Evolutionary conservation across 805 yeast species (phyloP).

Genomic region (Zygotorulaspora florentina): DNA sequence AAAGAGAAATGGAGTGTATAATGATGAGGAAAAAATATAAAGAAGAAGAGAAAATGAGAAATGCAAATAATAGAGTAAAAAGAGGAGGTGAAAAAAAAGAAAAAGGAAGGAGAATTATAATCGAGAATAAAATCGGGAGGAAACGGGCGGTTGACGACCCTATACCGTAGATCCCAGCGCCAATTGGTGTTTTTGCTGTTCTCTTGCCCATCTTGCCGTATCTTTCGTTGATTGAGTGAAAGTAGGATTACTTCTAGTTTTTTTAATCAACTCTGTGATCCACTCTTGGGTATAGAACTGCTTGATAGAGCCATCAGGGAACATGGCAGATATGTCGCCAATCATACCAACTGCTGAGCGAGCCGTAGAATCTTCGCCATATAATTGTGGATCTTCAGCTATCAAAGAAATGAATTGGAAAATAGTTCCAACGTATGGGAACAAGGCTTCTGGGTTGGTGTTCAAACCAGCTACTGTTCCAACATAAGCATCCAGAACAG

Average conservation of each 20-base stretch:
- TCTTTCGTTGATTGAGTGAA: conserved; percentile 69
- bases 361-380: conserved; percentile 63
- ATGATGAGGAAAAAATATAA: conserved; percentile 7
- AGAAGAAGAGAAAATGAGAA: conserved; percentile 3
- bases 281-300: conserved; percentile 65
- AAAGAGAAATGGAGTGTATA: conserved; percentile 14
- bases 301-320: conserved; percentile 69
- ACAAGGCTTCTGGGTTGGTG: conserved; percentile 59
- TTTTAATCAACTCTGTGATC: conserved; percentile 74
- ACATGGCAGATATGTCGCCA: conserved; percentile 91
- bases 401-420: conserved; percentile 63
- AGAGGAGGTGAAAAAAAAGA: conserved; percentile 9
- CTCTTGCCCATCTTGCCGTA: conserved; percentile 98
- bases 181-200: conserved; percentile 43
- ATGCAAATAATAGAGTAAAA: conserved; percentile 10
- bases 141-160: conserved; percentile 6
- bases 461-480: conserved; percentile 92
- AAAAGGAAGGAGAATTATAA: conserved; percentile 11
- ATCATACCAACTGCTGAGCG: conserved; percentile 84
- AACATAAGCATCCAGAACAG: conserved; percentile 93
- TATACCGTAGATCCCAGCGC: conserved; percentile 17
- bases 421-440: conserved; percentile 62
- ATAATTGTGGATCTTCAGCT: conserved; percentile 55
- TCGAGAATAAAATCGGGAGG: conserved; percentile 7
- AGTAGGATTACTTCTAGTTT: conserved; percentile 58